Evolutionary conservation across 495 filamentous ascomycete species (phyloP).

Genomic region (Staphylotrichum longicolle): DNA sequence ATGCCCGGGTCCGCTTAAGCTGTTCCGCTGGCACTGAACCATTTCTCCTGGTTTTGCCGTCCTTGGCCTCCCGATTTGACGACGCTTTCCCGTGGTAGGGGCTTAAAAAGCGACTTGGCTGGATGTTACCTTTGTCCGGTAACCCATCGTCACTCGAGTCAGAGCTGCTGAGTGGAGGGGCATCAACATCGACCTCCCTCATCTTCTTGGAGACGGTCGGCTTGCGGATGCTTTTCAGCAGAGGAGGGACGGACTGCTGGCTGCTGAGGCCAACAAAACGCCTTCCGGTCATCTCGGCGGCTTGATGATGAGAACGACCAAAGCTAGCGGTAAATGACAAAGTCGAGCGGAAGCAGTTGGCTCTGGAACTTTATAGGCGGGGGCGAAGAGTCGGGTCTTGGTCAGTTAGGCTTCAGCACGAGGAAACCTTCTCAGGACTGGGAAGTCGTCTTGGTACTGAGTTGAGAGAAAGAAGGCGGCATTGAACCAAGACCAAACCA

Average conservation of each 20-base stretch:
- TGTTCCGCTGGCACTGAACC: background rate
- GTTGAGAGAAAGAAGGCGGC: no score
- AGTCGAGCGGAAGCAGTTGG: no score
- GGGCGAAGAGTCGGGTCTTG: no score
- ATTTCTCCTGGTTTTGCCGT: background rate
- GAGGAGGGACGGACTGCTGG: slow-evolving; percentile 6
- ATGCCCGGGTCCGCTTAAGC: slow-evolving; percentile 3
- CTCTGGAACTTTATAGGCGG: no score
- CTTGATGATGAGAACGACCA: background rate
- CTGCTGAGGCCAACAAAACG: slow-evolving; percentile 20
- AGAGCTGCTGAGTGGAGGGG: slow-evolving; percentile 23
- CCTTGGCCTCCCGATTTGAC: background rate
- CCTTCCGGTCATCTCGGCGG: background rate
- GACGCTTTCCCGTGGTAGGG: background rate
- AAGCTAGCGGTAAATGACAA: no score
- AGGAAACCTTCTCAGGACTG: no score
- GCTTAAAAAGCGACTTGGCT: background rate
- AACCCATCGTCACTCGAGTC: slow-evolving; percentile 12
- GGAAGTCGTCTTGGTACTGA: no score
- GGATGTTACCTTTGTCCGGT: slow-evolving; percentile 8
- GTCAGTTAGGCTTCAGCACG: no score
- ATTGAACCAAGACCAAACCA: no score
- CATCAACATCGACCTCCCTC: slow-evolving; percentile 9
- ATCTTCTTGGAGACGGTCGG: background rate
- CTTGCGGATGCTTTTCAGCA: background rate